A percentile compares a stretch with the other conserved stretches of the same genome.
phyloP scores from a whole-genome alignment of 306 rosid genomes.

The Prunus davidiana region DNA sequence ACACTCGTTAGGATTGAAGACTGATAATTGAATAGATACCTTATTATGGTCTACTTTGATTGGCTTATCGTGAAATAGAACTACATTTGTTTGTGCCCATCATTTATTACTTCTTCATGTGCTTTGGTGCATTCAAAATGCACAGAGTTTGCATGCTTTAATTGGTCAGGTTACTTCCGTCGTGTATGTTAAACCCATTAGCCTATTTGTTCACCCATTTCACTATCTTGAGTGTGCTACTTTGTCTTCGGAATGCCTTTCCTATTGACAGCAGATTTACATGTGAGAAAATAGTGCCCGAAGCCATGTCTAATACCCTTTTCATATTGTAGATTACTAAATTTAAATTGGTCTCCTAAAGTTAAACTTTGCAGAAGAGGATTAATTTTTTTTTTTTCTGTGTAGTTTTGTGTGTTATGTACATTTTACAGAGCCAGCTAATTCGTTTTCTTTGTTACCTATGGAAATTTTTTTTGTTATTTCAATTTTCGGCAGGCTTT shows the following conservation, averaged over 20 bases:
- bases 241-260: neutral
- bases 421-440: neutral
- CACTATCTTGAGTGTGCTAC: neutral
- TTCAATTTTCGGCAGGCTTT: neutral
- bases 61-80: neutral
- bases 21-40: neutral
- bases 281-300: neutral
- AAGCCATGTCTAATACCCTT: neutral
- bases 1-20: neutral
- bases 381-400: neutral
- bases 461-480: neutral
- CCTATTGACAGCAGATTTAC: neutral
- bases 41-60: neutral
- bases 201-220: neutral
- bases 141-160: too few relatives aligned
- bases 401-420: neutral
- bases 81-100: too few relatives aligned
- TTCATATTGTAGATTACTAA: neutral
- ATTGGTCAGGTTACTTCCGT: too few relatives aligned
- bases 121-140: neutral
- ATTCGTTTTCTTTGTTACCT: conserved; percentile 1
- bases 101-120: too few relatives aligned
- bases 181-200: too few relatives aligned
- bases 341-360: neutral
- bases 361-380: neutral